Base-by-base conservation (phyloP, 257 asterid genomes). In the Leonotis leonurus region DNA sequence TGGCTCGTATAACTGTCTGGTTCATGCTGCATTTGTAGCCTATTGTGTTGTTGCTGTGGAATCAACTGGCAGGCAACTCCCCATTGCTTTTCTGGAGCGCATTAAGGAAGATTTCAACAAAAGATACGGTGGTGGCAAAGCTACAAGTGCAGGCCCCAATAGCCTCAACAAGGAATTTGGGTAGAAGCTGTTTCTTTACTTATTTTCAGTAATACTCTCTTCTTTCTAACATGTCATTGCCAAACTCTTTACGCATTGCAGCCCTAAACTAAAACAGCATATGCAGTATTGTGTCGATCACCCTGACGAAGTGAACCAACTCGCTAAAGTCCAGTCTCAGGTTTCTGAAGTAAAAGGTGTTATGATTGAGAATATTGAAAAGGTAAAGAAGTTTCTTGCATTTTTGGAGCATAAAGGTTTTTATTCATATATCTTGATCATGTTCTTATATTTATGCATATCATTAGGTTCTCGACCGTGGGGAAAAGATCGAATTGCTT, bases 321-420 rank as follows among this genome's bases (percentile, higher is more conserved):
- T 81, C 17, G 77, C 80, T 27, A 81, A 81, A 65, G 83, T 81
- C 33, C 76, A 81, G 74, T 81, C 81, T 66, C 86, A 81, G 61
- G 83, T 81, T 58, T 24, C 75, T 48, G 83, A 81, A 70, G 83
- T 81, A 14, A 81, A 81, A 55, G 81, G 83, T 29, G 83, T 78
- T 60, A 77, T 81, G 83, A 74, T 81, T 78, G 86, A 75, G 70
- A 81, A 81, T 29, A 81, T 81, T 14, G 86, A 81, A 36, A 81
- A 81, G 87, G 87, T 81, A 73, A 25, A 4, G 0, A 26, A n/a
- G 21, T 56, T 59, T 36, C 12, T 6, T 8, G 4, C 27, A 3
- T 60, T 8, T 3, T 26, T 29, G 5, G 4, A 27, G 13, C 27
- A n/a, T 37, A 35, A 37, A 46, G 9, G 43, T 39, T 48, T 50